Percentiles rank a stretch among this genome's conserved stretches.
Evolutionary conservation across 345 rosid genomes (phyloP).

Genomic region (Rubroshorea leprosula): DNA sequence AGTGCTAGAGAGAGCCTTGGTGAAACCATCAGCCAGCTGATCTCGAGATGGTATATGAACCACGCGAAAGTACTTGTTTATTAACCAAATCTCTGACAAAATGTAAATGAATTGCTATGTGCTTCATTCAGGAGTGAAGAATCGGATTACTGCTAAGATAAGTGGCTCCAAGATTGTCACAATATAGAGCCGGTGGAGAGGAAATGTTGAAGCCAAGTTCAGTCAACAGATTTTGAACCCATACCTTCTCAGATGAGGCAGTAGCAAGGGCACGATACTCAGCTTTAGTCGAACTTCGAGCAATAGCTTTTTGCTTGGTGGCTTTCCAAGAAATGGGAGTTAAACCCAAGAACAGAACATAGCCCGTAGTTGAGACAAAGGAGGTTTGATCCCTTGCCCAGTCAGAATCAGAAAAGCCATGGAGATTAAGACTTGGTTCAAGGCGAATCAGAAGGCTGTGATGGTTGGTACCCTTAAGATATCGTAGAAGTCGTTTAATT

Average conservation of each 20-base stretch:
- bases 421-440: background rate
- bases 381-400: background rate
- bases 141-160: background rate
- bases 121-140: background rate
- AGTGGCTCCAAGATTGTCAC: background rate
- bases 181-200: background rate
- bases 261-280: background rate
- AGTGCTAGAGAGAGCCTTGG: too few species aligned
- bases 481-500: background rate
- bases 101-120: too few species aligned
- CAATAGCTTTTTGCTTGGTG: background rate
- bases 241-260: background rate
- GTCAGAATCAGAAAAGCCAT: background rate
- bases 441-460: background rate
- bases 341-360: background rate
- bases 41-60: too few species aligned
- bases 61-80: too few species aligned
- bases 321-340: background rate
- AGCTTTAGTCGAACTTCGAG: background rate
- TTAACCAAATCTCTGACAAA: too few species aligned
- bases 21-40: too few species aligned
- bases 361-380: background rate
- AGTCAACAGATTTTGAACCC: background rate
- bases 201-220: background rate
- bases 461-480: background rate